These are phyloP conservation scores for Phaffia rhodozyma DNA, from an alignment of 1,284 basidiomycete genomes.

Conservation along the genomic window DNA sequence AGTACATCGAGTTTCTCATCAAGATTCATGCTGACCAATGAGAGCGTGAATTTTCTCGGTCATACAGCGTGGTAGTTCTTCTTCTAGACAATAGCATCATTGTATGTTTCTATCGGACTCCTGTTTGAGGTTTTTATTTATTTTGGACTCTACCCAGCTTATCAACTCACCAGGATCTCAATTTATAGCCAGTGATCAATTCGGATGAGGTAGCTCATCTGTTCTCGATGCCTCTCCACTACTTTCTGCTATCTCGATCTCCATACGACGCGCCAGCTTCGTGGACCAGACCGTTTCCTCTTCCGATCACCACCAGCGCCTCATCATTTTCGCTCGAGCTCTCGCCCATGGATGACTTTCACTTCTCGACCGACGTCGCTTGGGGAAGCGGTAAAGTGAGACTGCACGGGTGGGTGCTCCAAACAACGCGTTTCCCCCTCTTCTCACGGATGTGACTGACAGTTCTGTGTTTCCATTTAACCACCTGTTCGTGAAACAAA, in stretches of 20 bases:
- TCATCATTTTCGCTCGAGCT: not conserved
- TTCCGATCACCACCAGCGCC: not conserved
- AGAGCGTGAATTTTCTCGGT: not conserved
- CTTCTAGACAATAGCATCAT: slow-evolving; percentile 1
- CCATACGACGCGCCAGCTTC: too few relatives aligned
- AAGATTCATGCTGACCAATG: too few relatives aligned
- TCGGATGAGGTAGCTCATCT: too few relatives aligned
- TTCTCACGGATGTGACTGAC: not conserved
- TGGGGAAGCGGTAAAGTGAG: slow-evolving; percentile 5
- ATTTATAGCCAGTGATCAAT: too few relatives aligned
- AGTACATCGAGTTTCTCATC: not conserved
- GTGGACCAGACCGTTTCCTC: too few relatives aligned
- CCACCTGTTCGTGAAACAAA: not conserved
- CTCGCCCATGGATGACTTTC: not conserved
- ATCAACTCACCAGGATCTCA: too few relatives aligned
- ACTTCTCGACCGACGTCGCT: not conserved
- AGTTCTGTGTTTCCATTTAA: not conserved
- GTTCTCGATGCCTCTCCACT: not conserved
- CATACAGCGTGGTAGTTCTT: not conserved
- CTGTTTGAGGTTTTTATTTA: too few relatives aligned
- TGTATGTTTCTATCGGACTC: not conserved
- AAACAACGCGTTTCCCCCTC: not conserved
- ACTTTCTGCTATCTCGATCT: not conserved
- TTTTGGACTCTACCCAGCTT: too few relatives aligned
- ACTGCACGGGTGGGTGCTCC: not conserved